Percentiles rank a stretch among this genome's conserved stretches.
Conservation (phyloP, 129 eudicot species). For the Deinandra increscens region DNA sequence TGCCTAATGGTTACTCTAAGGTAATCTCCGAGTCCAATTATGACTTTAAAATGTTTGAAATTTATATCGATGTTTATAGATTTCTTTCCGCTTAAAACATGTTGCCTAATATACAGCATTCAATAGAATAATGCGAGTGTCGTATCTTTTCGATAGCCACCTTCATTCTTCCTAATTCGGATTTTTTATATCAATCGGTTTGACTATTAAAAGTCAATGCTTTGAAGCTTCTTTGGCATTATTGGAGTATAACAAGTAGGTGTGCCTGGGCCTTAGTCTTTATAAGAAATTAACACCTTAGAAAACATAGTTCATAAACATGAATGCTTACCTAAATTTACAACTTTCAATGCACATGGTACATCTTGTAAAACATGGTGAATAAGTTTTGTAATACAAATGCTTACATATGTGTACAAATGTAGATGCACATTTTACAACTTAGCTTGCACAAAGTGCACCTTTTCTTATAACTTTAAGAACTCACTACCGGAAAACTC, state of each 20-base stretch:
- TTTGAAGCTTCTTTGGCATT: constrained; percentile 37
- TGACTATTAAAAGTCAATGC: constrained; percentile 28
- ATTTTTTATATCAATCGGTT: constrained; percentile 21
- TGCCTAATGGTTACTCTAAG: constrained; percentile 99
- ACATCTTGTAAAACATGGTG: constrained; percentile 7
- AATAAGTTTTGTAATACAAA: constrained; percentile 1
- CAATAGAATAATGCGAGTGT: constrained; percentile 1
- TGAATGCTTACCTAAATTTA: constrained; percentile 39
- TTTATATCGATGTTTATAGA: neutral
- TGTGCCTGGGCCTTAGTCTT: constrained; percentile 48
- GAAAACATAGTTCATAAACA: constrained; percentile 36
- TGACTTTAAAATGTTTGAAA: constrained; percentile 1
- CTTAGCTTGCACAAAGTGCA: constrained; percentile 11
- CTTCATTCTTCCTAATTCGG: constrained; percentile 7
- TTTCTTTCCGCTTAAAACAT: neutral
- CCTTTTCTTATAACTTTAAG: neutral
- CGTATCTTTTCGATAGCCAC: constrained; percentile 13
- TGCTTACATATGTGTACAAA: neutral
- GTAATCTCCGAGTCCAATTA: constrained; percentile 40
- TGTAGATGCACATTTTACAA: constrained; percentile 14
- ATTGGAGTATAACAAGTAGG: constrained; percentile 47
- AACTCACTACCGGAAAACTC: no score
- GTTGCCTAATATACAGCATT: neutral
- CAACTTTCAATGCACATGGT: constrained; percentile 28
- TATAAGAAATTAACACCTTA: no score